Evolutionary conservation across 345 rosid species (phyloP), one percentile per base, ranked within the genome.

Genomic region (Bruguiera gymnorhiza): DNA sequence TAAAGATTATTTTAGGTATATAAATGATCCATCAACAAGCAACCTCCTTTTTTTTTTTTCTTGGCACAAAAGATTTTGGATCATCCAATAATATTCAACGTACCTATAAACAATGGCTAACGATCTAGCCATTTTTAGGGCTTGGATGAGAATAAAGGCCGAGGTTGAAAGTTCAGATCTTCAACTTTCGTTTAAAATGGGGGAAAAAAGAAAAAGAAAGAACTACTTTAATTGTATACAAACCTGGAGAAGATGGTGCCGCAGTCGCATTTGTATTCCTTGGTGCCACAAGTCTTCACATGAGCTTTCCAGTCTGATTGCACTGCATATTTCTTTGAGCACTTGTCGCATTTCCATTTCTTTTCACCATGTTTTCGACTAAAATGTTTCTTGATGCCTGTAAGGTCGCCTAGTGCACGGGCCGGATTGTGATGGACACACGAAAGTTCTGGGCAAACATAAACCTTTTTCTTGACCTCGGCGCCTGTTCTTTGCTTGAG

Each of bases 351-450:
- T 66, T 85, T 81, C 89, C 88, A 88, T 62, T 81, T 88, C 67
- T 88, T 86, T 80, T 88, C 90, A 0, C 93, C 87, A 31, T 88
- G 90, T 80, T 88, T 88, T 56, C 93, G 74, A 73, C 78, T 70
- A 23, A 85, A 88, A 78, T 88, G 94, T 82, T 88, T 88, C 85
- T 88, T 86, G 70, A 88, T 83, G 3, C 91, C 91, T 0, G 94
- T 86, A 8, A 88, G 88, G 63, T 88, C 94, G 1, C 94, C 87
- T 0, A 88, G 27, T 19, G 94, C 94, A 0, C 94, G 83, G 63
- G 79, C 74, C 24, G 94, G 94, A 50, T 85, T 81, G 59, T 88
- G 91, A 60, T 86, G 88, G 37, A 88, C 86, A 48, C 94, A 88
- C 1, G 83, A 74, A 0, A 75, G 31, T 21, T 86, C 89, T 1